Conservation (phyloP, 192 early-diverging fungal genomes). For the Endogone sp. region DNA sequence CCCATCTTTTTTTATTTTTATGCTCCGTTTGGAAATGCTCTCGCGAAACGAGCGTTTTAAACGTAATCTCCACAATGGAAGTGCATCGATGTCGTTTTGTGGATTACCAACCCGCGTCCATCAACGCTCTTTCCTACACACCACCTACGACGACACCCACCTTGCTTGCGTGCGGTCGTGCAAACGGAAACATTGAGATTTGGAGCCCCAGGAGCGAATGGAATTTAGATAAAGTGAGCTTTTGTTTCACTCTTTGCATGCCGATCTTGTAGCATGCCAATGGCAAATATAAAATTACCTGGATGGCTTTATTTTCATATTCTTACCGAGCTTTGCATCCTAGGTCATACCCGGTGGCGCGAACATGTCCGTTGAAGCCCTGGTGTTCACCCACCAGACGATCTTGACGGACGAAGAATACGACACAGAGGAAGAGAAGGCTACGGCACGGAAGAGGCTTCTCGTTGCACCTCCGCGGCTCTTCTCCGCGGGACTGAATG, state of each 20-base stretch:
- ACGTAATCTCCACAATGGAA: conserved; percentile 42
- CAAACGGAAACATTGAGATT: conserved; percentile 92
- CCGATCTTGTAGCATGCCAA: background rate
- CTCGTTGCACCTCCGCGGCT: conserved; percentile 61
- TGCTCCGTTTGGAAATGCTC: background rate
- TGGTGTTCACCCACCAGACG: conserved; percentile 82
- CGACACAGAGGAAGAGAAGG: conserved; percentile 60
- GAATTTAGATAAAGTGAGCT: conserved; percentile 73
- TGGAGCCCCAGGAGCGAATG: conserved; percentile 74
- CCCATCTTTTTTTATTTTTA: background rate
- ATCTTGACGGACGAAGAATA: conserved; percentile 60
- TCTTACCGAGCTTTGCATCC: background rate
- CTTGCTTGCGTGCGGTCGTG: conserved; percentile 77
- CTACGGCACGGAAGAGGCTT: conserved; percentile 44
- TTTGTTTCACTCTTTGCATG: background rate
- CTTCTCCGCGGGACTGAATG: conserved; percentile 84
- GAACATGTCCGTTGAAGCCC: conserved; percentile 69
- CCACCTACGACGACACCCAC: conserved; percentile 49
- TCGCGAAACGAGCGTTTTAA: no score
- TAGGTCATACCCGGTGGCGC: conserved; percentile 78
- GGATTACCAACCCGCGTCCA: conserved; percentile 79
- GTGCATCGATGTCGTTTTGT: conserved; percentile 85
- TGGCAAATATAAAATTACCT: background rate
- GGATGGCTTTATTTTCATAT: background rate
- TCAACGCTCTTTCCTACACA: conserved; percentile 79